A percentile compares a stretch with the other conserved stretches of the same genome.
phyloP scores from a whole-genome alignment of 2,329 filamentous ascomycete species.

The Diatrype stigma region DNA sequence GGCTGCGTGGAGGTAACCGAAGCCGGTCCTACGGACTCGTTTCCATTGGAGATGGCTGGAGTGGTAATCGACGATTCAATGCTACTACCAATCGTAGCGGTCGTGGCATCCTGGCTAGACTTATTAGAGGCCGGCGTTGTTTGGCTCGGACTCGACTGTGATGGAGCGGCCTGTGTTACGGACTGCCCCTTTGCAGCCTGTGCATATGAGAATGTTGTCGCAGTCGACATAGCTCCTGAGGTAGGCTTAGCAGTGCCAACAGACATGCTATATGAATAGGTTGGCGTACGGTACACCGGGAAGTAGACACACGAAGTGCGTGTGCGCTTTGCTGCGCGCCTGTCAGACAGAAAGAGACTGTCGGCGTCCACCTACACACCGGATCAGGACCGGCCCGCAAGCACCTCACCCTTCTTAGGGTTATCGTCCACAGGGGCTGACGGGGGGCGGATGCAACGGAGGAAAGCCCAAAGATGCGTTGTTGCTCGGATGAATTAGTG shows the following conservation, averaged over 20 bases:
- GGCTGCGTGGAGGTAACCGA: slow-evolving; percentile 11
- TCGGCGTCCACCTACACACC: slow-evolving; percentile 23
- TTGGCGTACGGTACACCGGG: slow-evolving; percentile 7
- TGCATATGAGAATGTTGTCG: slow-evolving; percentile 81
- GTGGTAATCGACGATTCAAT: slow-evolving; percentile 31
- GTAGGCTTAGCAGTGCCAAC: slow-evolving; percentile 7
- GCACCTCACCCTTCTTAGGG: slow-evolving; percentile 18
- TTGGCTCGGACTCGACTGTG: slow-evolving; percentile 26
- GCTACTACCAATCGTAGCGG: slow-evolving; percentile 26
- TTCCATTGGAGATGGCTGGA: slow-evolving; percentile 33
- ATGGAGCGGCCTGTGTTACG: slow-evolving; percentile 29
- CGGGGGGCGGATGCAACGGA: not conserved
- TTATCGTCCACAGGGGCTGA: slow-evolving; percentile 7
- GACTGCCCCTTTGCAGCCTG: slow-evolving; percentile 85
- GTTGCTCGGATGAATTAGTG: not conserved
- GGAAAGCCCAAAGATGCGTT: not conserved
- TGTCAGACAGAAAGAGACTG: slow-evolving; percentile 18
- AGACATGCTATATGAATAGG: slow-evolving; percentile 9
- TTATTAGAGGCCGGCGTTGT: slow-evolving; percentile 27
- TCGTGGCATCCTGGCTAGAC: slow-evolving; percentile 30
- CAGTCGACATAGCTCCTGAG: slow-evolving; percentile 42
- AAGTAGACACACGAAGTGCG: slow-evolving; percentile 9
- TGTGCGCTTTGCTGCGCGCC: slow-evolving; percentile 18
- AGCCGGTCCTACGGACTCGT: slow-evolving; percentile 21
- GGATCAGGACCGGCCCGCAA: slow-evolving; percentile 20